A percentile compares a stretch with the other conserved stretches of the same genome.
Conservation (phyloP, 768 basidiomycete species). For the Serendipita sp. region DNA sequence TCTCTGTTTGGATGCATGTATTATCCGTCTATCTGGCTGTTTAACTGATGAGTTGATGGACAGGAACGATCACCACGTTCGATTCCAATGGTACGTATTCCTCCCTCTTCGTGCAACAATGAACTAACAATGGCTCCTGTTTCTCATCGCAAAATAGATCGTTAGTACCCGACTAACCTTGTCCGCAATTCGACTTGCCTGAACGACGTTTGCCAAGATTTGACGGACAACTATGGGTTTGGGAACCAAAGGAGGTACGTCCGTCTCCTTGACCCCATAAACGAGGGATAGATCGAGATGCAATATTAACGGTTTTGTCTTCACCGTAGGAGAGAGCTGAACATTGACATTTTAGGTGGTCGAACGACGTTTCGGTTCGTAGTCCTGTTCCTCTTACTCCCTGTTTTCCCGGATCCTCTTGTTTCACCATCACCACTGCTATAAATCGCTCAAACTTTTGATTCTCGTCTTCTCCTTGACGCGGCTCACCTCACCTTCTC, state of each 20-base stretch:
- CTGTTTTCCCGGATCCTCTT: neutral
- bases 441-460: no score
- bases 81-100: slow-evolving; percentile 54
- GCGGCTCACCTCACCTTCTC: neutral
- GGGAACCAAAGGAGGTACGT: slow-evolving; percentile 37
- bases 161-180: neutral
- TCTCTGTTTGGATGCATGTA: neutral
- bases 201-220: slow-evolving; percentile 27
- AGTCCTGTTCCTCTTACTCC: neutral
- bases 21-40: neutral
- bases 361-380: slow-evolving; percentile 49
- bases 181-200: neutral
- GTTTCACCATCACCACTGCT: no score
- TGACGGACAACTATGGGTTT: slow-evolving; percentile 84
- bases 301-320: slow-evolving; percentile 9
- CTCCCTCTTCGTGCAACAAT: neutral
- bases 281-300: slow-evolving; percentile 20
- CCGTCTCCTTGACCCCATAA: no score
- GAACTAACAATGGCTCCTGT: neutral
- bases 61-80: slow-evolving; percentile 67
- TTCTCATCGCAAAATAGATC: neutral
- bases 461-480: neutral
- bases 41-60: neutral
- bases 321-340: slow-evolving; percentile 34
- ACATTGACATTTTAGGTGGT: slow-evolving; percentile 54